Evolutionary conservation across 169 alveolate genomes (phyloP).

Genomic region (Theileria annulata): DNA sequence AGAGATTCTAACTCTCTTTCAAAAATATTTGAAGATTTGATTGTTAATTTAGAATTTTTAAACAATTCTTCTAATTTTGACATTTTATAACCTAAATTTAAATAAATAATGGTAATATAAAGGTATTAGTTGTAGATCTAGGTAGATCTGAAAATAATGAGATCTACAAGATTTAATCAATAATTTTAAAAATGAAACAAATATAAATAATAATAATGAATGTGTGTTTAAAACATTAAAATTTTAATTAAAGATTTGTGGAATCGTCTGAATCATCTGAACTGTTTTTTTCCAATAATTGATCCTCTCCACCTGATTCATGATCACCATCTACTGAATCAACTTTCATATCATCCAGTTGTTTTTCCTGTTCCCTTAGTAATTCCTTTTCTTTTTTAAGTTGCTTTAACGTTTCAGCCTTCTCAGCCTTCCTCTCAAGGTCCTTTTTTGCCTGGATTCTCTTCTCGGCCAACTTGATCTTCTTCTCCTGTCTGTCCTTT

Average conservation of each 20-base stretch:
- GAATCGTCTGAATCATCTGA: neutral
- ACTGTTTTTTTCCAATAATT: neutral
- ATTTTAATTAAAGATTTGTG: neutral
- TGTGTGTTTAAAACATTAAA: neutral
- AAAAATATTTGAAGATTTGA: neutral
- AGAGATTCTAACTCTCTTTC: neutral
- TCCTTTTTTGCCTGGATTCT: neutral
- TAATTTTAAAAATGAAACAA: neutral
- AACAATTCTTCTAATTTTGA: neutral
- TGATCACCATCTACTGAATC: neutral
- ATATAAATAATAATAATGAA: no score
- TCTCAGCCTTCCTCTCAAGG: neutral
- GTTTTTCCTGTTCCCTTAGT: neutral
- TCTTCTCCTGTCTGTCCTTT: slow-evolving; percentile 2
- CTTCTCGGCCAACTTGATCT: slow-evolving; percentile 1
- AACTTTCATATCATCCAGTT: slow-evolving; percentile 7
- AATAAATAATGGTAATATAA: no score
- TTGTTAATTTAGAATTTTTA: no score
- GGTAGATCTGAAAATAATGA: neutral
- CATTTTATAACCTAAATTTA: neutral
- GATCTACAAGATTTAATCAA: neutral
- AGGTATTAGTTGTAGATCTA: neutral
- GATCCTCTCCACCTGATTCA: neutral
- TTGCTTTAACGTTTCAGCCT: neutral
- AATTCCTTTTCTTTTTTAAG: slow-evolving; percentile 13